Percentiles rank a stretch among this genome's conserved stretches.
phyloP scores from a whole-genome alignment of 2,329 filamentous ascomycete genomes.

The Sarocladium brachiariae region DNA sequence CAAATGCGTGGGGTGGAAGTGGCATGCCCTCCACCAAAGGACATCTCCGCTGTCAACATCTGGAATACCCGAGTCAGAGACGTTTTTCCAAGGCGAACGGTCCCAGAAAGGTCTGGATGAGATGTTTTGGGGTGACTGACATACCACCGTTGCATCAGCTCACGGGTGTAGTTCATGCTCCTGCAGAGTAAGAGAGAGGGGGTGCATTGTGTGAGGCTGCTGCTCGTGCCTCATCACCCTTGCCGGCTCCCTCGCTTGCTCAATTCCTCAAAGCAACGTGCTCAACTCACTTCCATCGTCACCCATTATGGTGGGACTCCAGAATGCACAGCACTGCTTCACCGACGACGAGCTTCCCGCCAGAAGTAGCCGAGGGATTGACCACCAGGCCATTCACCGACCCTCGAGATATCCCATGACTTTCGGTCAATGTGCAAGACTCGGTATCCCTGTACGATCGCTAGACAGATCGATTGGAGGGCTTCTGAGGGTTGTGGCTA shows the following conservation, averaged over 20 bases:
- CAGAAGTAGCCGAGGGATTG: too few species aligned
- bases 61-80: background rate
- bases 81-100: background rate
- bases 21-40: background rate
- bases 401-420: background rate
- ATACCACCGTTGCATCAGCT: background rate
- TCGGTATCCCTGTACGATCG: slow-evolving; percentile 1
- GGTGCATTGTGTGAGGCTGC: background rate
- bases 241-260: too few species aligned
- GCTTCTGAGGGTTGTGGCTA: background rate
- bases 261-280: too few species aligned
- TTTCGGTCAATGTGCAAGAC: slow-evolving; percentile 2
- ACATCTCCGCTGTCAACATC: background rate
- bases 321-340: too few species aligned
- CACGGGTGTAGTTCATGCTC: background rate
- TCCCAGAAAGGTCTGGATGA: background rate
- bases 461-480: background rate
- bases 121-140: background rate
- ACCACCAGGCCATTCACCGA: background rate
- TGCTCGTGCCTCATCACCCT: background rate
- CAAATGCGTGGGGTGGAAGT: background rate
- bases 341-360: too few species aligned
- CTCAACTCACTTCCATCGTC: too few species aligned
- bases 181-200: background rate
- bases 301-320: too few species aligned